phyloP scores from a whole-genome alignment of 2,329 filamentous ascomycete species.

The Lasiodiplodia theobromae region DNA sequence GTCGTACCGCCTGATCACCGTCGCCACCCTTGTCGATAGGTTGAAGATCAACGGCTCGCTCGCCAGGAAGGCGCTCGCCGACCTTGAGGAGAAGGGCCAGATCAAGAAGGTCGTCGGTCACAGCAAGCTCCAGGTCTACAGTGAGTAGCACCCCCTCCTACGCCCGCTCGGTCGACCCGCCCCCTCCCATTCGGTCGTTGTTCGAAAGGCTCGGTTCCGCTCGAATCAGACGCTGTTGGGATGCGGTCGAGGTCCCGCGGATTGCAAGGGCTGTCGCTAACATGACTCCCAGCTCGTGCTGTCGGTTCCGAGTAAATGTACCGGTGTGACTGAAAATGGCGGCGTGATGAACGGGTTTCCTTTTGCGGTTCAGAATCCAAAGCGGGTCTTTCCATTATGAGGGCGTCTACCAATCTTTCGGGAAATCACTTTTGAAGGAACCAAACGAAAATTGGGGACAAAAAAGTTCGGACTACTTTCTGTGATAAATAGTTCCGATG shows the following conservation, averaged over 20 bases:
- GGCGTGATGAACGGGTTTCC: slow-evolving; percentile 29
- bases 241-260: background rate
- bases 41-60: slow-evolving; percentile 99
- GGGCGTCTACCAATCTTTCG: slow-evolving; percentile 21
- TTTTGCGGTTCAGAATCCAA: slow-evolving; percentile 27
- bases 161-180: background rate
- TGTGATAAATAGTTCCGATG: slow-evolving; percentile 17
- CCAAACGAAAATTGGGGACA: slow-evolving; percentile 17
- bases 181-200: background rate
- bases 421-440: slow-evolving; percentile 4
- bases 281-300: slow-evolving; percentile 19
- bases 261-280: background rate
- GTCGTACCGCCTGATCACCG: slow-evolving; percentile 99
- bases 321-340: slow-evolving; percentile 24
- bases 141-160: slow-evolving; percentile 57
- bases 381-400: slow-evolving; percentile 27
- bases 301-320: slow-evolving; percentile 27
- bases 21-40: slow-evolving; percentile 97
- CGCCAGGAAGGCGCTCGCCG: slow-evolving; percentile 85
- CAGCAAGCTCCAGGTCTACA: slow-evolving; percentile 99
- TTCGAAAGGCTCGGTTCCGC: background rate
- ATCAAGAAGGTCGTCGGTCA: slow-evolving; percentile 98
- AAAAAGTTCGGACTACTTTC: slow-evolving; percentile 19
- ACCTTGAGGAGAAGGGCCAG: slow-evolving; percentile 96
- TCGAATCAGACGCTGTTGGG: slow-evolving; percentile 4